These are phyloP conservation scores for Penicillium chermesinum DNA, from an alignment of 495 filamentous ascomycete genomes.

Conservation along the genomic window DNA sequence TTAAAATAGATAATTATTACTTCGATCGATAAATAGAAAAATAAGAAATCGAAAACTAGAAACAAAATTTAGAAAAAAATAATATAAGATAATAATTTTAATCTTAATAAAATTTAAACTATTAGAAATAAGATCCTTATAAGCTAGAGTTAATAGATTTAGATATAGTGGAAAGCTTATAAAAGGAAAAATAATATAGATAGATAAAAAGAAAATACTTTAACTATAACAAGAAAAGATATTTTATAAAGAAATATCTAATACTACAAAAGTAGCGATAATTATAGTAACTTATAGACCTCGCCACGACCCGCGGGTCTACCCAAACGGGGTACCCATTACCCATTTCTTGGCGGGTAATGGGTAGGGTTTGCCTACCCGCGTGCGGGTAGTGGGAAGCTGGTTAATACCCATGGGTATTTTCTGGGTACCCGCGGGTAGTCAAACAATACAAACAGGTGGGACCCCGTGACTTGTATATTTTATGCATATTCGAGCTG, in stretches of 20 bases:
- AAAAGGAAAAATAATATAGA: not conserved
- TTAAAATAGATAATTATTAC: not conserved
- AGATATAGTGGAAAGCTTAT: not conserved
- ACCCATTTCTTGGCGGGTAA: no score
- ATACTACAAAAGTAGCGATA: not conserved
- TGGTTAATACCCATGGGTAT: no score
- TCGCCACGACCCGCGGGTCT: no score
- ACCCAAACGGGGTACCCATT: no score
- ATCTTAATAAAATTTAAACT: not conserved
- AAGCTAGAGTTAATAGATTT: not conserved
- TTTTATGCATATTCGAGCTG: no score
- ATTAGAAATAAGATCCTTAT: not conserved
- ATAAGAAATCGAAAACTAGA: not conserved
- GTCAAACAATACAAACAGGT: no score
- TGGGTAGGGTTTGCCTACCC: no score
- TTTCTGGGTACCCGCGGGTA: no score
- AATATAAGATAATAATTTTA: not conserved
- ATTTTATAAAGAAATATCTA: not conserved
- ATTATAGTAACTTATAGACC: not conserved
- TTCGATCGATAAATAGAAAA: not conserved
- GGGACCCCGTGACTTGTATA: no score
- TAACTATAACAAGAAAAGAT: not conserved
- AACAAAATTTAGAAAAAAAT: not conserved
- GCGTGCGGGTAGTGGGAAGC: no score
- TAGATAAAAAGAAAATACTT: not conserved